phyloP scores from a whole-genome alignment of 2,329 filamentous ascomycete species.

The Penicillium sclerotigenum region DNA sequence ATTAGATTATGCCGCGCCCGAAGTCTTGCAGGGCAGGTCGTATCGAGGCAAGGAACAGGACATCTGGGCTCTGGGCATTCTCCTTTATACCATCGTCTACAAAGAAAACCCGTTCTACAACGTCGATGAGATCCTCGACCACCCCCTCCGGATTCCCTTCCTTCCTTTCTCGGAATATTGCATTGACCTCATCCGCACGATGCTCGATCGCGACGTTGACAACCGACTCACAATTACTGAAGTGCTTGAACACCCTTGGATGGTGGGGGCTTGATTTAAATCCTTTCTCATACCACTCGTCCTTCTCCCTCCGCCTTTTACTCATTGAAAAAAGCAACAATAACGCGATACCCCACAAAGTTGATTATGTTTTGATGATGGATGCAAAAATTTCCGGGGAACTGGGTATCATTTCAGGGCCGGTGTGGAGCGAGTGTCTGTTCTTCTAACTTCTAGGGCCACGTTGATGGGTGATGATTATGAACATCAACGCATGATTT shows the following conservation, averaged over 20 bases:
- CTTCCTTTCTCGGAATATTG: slow-evolving; percentile 69
- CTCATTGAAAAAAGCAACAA: slow-evolving; percentile 15
- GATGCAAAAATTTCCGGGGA: slow-evolving; percentile 1
- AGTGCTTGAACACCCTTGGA: slow-evolving; percentile 87
- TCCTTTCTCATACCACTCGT: not conserved
- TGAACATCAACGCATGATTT: slow-evolving; percentile 1
- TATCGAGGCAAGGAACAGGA: slow-evolving; percentile 97
- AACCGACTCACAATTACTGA: slow-evolving; percentile 80
- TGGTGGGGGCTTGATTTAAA: slow-evolving; percentile 29
- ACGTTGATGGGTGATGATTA: slow-evolving; percentile 5
- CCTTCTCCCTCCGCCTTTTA: not conserved
- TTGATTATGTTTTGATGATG: slow-evolving; percentile 24
- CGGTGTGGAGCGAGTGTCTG: not conserved
- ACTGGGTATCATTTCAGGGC: slow-evolving; percentile 9
- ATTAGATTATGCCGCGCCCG: slow-evolving; percentile 94
- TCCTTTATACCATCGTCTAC: slow-evolving; percentile 98
- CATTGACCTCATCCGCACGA: slow-evolving; percentile 83
- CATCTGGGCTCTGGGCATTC: slow-evolving; percentile 94
- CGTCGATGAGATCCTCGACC: slow-evolving; percentile 98
- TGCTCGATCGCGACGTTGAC: slow-evolving; percentile 88
- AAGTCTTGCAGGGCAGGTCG: slow-evolving; percentile 86
- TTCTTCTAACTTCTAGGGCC: not conserved
- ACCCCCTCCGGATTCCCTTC: slow-evolving; percentile 83
- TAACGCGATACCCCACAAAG: slow-evolving; percentile 28
- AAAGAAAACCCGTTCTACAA: slow-evolving; percentile 99